Base-by-base conservation (phyloP, 2,329 filamentous ascomycete species). In the Talaromyces pinophilus region DNA sequence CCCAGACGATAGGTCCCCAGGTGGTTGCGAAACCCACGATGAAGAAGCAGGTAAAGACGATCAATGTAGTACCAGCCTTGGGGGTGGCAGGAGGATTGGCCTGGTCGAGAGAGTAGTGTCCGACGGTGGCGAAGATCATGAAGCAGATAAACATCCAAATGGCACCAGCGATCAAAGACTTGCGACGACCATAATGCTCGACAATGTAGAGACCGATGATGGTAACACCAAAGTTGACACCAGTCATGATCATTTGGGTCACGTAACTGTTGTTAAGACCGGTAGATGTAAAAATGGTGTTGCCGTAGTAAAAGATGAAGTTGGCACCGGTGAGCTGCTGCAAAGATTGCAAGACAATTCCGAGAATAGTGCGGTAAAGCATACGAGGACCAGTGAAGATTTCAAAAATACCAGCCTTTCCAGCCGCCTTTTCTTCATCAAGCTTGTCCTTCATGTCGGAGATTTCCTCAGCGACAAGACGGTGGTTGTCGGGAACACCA, bases 31-130 rank as follows among this genome's bases (percentile, higher is more conserved):
- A 93, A 1, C 86, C 88, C 59, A 87, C 85, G 65, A 92, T 92
- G 78, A 92, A 92, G 81, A 92, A 86, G 77, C 87, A 91, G 2
- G 89, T 87, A 63, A 89, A 86, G 10, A 90, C 86, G 70, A 92
- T 91, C 85, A 92, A 88, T 67, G 88, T 84, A 5, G 87, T 86
- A 11, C 89, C 89, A 13, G 86, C 82, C 3, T 79, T 76, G 5
- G 77, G 75, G 70, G 80, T 84, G 42, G 75, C 73, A 5, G 77
- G 76, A 0, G 82, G 84, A 55, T 82, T 67, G 25, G 71, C 67
- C 10, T 67, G 63, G 70, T 81, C 72, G 2, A 82, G 75, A 33
- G 77, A 73, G 69, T 79, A 82, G 38, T 83, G 82, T 7, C 87
- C 86, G 38, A 90, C 81, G 0, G 82, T 81, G 35, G 87, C 88